Base-by-base conservation (phyloP, 225 moss, liverwort and hornwort species). In the Physcomitrellopsis africana region DNA sequence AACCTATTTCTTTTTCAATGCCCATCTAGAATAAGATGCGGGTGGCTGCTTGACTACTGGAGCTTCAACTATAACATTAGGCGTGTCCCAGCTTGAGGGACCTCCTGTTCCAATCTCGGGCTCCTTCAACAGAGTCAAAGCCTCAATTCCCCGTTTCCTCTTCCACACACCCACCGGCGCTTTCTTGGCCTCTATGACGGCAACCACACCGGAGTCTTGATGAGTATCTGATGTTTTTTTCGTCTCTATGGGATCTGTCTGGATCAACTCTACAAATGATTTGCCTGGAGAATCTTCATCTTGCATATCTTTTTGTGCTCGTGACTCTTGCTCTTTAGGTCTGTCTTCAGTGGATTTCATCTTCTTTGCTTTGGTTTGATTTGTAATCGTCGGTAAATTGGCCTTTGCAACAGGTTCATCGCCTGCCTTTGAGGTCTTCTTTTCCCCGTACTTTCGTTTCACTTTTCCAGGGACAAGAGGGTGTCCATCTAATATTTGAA, bases 401-500 rank as follows among this genome's bases (percentile, higher is more conserved):
- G 47, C 22, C 57, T 61, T 55, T 72, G 41, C 62, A 76, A 44
- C 54, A 26, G 79, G 22, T 37, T 81, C 77, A 60, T 85, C 76
- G 20, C 42, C 72, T 27, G 45, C 45, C 55, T 77, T 90, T 16
- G 65, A 44, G 24, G 16, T 43, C 54, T 77, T 85, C 81, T 79
- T 90, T 6, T 41, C 83, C 12, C 70, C 84, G 60, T 73, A 76
- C 76, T 82, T 64, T 43, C 83, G 79, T 56, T 81, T 92, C 68
- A 85, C 87, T 69, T 79, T 82, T 5, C 77, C 81, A 29, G 78
- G 86, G 55, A 87, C 83, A 43, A 94, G 71, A 73, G 93, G 86
- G 68, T 92, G 92, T 24, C 97, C 94, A 76, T 97, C 94, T 63
- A 97, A 73, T 67, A 93, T 92, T 69, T 90, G 88, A 47, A 97